These are phyloP conservation scores for Esteya vermicola DNA, from an alignment of 2,329 filamentous ascomycete genomes.

Conservation along the genomic window DNA sequence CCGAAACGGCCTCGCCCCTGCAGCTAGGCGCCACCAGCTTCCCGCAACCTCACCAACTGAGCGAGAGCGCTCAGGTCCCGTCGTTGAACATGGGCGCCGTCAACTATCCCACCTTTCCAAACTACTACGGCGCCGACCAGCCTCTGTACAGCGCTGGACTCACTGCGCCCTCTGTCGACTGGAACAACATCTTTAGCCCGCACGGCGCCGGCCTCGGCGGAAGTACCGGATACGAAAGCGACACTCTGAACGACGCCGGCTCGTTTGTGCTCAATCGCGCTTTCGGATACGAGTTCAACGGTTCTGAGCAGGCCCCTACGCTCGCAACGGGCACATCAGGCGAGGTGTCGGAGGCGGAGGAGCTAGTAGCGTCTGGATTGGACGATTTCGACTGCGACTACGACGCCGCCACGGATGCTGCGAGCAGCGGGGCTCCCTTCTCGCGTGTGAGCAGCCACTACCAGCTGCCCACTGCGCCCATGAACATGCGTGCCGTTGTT, in stretches of 20 bases:
- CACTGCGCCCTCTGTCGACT: constrained; percentile 39
- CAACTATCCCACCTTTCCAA: constrained; percentile 33
- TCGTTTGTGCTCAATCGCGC: constrained; percentile 41
- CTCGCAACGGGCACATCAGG: constrained; percentile 48
- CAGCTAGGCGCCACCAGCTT: constrained; percentile 28
- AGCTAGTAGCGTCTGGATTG: constrained; percentile 30
- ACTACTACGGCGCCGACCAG: constrained; percentile 30
- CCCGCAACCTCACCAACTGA: constrained; percentile 8
- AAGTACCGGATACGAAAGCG: constrained; percentile 31
- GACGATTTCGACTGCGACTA: constrained; percentile 25
- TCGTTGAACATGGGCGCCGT: constrained; percentile 45
- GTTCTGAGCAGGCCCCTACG: constrained; percentile 38
- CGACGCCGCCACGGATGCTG: constrained; percentile 13
- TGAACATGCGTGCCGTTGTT: constrained; percentile 21
- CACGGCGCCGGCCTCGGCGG: constrained; percentile 25
- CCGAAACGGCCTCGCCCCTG: constrained; percentile 46
- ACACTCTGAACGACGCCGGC: constrained; percentile 32
- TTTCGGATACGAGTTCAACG: constrained; percentile 39
- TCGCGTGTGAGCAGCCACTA: constrained; percentile 30
- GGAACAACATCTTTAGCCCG: constrained; percentile 36
- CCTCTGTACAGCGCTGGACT: constrained; percentile 49
- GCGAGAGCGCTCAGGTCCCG: constrained; percentile 29
- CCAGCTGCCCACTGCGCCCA: constrained; percentile 31
- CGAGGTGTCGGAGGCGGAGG: constrained; percentile 53
- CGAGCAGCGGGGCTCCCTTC: constrained; percentile 25